Base-by-base conservation (phyloP, 2,329 filamentous ascomycete genomes). In the Diaporthe caulivora region DNA sequence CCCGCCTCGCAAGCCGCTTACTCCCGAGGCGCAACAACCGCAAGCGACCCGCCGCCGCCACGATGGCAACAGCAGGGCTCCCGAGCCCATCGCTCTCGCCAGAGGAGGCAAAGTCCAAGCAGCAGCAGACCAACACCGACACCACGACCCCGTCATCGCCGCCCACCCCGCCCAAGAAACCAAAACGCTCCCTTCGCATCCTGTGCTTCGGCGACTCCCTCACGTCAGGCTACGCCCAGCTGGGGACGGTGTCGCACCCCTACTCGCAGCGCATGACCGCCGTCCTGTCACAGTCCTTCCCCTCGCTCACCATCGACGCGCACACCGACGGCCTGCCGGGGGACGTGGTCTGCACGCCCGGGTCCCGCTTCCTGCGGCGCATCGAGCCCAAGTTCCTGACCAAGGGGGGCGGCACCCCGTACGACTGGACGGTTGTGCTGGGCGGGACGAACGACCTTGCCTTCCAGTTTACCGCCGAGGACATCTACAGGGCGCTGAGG, bases 161-260 rank as follows among this genome's bases (percentile, higher is more conserved):
- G 24, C 57, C 24, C 9, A 21, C n/a, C 2, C 58, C 24, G 37
- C 37, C 10, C 65, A 4, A 60, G 37, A 72, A 31, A 44, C 70
- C 73, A 40, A 74, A 44, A 21, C 74, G 72, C 72, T 71, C 74
- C 62, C 83, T 91, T 37, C 84, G 86, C 77, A 87, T 92, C 78
- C 86, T 92, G 74, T 92, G 90, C 84, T 90, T 92, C 80, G 91
- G 91, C 80, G 86, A 92, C 84, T 92, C 89, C 51, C 86, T 93
- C 58, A 92, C 91, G 8, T 85, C 84, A 17, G 91, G 91, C 54
- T 91, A 84, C 79, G 83, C 84, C 40, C 69, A 76, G 73, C 81
- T 76, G 58, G 88, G 87, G 26, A 67, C 81, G 18, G 31, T 79
- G 5, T 24, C 31, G 53, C 72, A 72, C 31, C 90, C 91, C 0